Conservation (phyloP, 768 basidiomycete genomes). For the Guyanaporus albipodus region DNA sequence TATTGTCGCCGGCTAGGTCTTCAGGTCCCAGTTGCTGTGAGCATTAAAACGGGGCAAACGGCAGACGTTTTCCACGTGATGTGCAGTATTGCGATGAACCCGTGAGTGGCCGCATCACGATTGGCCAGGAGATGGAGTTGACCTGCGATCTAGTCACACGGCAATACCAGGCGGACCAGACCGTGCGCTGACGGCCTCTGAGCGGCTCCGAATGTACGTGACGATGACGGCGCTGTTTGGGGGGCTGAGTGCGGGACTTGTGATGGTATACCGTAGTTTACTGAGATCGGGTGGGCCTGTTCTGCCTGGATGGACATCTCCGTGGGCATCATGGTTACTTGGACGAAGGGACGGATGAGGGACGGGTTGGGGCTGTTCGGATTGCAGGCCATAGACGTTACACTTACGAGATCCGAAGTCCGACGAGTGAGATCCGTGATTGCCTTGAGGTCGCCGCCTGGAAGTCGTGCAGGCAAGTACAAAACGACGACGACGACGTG, state of each 20-base stretch:
- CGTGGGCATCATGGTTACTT: conserved; percentile 66
- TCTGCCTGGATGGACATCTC: conserved; percentile 49
- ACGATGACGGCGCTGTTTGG: conserved; percentile 70
- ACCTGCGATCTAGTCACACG: conserved; percentile 39
- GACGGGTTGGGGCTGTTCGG: conserved; percentile 6
- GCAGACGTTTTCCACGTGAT: conserved; percentile 88
- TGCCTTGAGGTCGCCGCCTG: conserved; percentile 35
- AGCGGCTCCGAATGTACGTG: conserved; percentile 67
- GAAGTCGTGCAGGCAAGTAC: conserved; percentile 14
- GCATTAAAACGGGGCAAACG: conserved; percentile 78
- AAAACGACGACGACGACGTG: conserved; percentile 16
- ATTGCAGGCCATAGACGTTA: conserved; percentile 14
- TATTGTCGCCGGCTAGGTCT: conserved; percentile 87
- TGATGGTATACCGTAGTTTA: conserved; percentile 68
- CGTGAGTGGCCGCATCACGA: conserved; percentile 50
- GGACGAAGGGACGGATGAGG: conserved; percentile 42
- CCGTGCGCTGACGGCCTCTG: conserved; percentile 66
- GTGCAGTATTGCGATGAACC: conserved; percentile 79
- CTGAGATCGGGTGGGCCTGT: conserved; percentile 55
- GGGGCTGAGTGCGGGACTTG: conserved; percentile 65
- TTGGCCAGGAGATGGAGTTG: too few species aligned
- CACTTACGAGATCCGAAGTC: conserved; percentile 31
- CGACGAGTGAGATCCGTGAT: conserved; percentile 35
- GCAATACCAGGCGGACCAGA: conserved; percentile 84
- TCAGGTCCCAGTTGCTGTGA: conserved; percentile 94